Evolutionary conservation across 192 early-diverging fungal genomes (phyloP).

Genomic region (Backusella australiensis): DNA sequence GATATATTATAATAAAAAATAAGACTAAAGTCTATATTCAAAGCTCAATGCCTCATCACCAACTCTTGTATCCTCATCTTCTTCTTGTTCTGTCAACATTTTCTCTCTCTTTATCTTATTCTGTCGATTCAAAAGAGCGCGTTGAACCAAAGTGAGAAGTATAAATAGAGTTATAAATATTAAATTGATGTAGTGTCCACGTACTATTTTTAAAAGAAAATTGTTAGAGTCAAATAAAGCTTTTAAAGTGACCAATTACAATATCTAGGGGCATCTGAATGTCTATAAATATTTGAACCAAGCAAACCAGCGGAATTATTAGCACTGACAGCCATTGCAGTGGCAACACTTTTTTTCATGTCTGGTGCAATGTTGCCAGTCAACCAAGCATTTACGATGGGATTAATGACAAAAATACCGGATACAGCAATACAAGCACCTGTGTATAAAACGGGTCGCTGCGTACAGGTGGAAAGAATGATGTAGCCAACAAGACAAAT

Average conservation of each 20-base stretch:
- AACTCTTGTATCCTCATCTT: neutral
- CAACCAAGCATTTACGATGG: constrained; percentile 35
- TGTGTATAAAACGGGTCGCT: constrained; percentile 4
- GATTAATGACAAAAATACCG: constrained; percentile 33
- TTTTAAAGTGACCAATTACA: constrained; percentile 9
- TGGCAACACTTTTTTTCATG: constrained; percentile 35
- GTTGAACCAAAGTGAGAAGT: constrained; percentile 17
- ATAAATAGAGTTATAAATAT: constrained; percentile 30
- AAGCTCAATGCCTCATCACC: constrained; percentile 16
- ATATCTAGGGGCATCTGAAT: constrained; percentile 29
- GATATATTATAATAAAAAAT: no score
- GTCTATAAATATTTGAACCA: constrained; percentile 33
- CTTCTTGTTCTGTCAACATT: neutral
- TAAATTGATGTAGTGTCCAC: constrained; percentile 27
- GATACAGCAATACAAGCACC: constrained; percentile 33
- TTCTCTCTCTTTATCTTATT: constrained; percentile 5
- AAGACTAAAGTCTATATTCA: constrained; percentile 6
- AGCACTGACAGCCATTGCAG: constrained; percentile 32
- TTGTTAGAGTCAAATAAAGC: neutral
- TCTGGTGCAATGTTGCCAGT: constrained; percentile 31
- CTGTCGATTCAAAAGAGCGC: constrained; percentile 12
- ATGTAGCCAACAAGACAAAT: constrained; percentile 28
- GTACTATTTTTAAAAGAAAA: constrained; percentile 1
- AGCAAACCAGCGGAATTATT: constrained; percentile 31
- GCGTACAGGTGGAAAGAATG: constrained; percentile 6